Base-by-base conservation (phyloP, 768 basidiomycete species). In the Lentinus brumalis region DNA sequence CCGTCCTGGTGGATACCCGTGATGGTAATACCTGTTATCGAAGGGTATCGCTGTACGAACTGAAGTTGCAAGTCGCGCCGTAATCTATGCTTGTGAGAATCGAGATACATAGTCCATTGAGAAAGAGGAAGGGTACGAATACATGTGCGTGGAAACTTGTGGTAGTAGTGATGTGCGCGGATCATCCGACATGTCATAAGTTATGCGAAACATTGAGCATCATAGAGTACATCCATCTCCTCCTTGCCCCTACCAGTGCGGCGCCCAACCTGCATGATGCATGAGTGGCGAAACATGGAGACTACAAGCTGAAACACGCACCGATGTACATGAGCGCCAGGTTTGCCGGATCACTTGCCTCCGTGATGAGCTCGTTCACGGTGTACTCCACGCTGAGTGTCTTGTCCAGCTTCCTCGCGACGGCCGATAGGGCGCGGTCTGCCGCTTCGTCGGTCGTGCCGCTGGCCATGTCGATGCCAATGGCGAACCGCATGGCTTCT, bases 301-400 rank as follows among this genome's bases (percentile, higher is more conserved):
- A 26, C 8, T 32, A 29, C 30, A 9, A 9, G 12, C 44, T 1
- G 42, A 16, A 39, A 10, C 9, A 30, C 47, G 31, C 69, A 90
- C 93, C 93, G 41, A 69, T 66, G 70, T 82, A 98, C 65, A 98
- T 93, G n/a, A 79, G 82, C 3, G 86, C 87, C 18, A 98, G 76
- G 71, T 93, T 93, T 50, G 76, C 77, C 2, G 77, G 71, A 69
- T 96, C 92, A 26, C 87, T 92, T 40, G 96, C 96, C 70, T 92
- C 87, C 18, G 91, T 87, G 60, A 98, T 88, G 42, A 98, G 83
- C 72, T 93, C 89, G 76, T 96, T 97, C 61, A 99, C 93, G 5
- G 89, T 92, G 67, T 92, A 95, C 71, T 96, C 92, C 29, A 96
- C 91, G 68, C 93, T 96, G 62, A 98, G 79, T 4, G 85, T 81